phyloP scores from a whole-genome alignment of 1,284 basidiomycete species.

The Entoloma clypeatum region DNA sequence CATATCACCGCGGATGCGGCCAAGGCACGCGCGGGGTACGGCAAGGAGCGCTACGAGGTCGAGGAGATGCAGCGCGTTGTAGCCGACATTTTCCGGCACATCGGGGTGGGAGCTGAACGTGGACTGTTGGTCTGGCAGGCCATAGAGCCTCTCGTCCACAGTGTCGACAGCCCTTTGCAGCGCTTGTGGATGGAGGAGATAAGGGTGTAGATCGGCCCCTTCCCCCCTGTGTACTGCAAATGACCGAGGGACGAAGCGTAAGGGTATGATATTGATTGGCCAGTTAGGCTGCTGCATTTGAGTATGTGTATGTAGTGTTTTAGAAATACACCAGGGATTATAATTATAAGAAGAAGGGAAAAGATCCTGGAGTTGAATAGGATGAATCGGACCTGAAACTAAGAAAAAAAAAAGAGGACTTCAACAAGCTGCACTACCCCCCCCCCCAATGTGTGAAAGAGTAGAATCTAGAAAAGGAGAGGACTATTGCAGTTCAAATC shows the following conservation, averaged over 20 bases:
- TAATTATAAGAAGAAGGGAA: slow-evolving; percentile 19
- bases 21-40: slow-evolving; percentile 78
- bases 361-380: too few relatives aligned
- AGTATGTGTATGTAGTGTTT: background rate
- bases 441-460: too few relatives aligned
- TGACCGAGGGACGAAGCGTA: too few relatives aligned
- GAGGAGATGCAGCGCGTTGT: slow-evolving; percentile 74
- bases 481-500: too few relatives aligned
- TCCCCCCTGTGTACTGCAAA: too few relatives aligned
- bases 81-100: slow-evolving; percentile 56
- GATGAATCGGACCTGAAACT: too few relatives aligned
- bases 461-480: too few relatives aligned
- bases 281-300: background rate
- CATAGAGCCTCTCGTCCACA: slow-evolving; percentile 40
- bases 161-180: slow-evolving; percentile 34
- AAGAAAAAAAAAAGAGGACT: slow-evolving; percentile 3
- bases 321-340: slow-evolving; percentile 12
- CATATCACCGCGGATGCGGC: slow-evolving; percentile 77
- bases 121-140: slow-evolving; percentile 52
- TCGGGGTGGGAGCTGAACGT: slow-evolving; percentile 59
- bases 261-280: too few relatives aligned
- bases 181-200: slow-evolving; percentile 42
- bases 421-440: background rate
- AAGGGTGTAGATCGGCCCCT: too few relatives aligned
- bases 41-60: slow-evolving; percentile 86